These are phyloP conservation scores for Fusarium paranaense DNA, from an alignment of 2,329 filamentous ascomycete species.

Conservation along the genomic window DNA sequence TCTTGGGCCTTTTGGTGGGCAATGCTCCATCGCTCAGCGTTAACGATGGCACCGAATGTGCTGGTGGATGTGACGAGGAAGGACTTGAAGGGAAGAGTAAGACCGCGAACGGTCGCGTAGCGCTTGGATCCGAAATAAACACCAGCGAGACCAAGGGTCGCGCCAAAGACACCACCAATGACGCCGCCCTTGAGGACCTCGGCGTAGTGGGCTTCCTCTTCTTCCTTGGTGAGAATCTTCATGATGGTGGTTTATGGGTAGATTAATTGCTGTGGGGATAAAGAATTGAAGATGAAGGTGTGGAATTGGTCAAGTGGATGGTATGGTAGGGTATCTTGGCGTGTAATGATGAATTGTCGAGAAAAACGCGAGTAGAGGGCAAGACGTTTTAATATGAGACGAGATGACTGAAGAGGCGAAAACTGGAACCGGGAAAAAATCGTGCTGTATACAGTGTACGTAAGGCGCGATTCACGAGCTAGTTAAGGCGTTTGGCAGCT, in stretches of 20 bases:
- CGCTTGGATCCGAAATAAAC: neutral
- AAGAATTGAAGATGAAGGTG: neutral
- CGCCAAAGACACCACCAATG: constrained; percentile 76
- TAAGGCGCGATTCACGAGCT: neutral
- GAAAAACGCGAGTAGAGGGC: neutral
- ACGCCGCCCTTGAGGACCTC: constrained; percentile 82
- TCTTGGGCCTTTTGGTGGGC: constrained; percentile 77
- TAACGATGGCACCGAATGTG: constrained; percentile 88
- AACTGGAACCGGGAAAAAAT: neutral
- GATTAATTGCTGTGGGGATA: neutral
- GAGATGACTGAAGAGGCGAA: neutral
- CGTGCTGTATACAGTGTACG: neutral
- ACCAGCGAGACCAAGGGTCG: constrained; percentile 71
- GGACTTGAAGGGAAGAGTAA: constrained; percentile 78
- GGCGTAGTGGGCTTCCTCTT: constrained; percentile 87
- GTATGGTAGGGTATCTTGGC: neutral
- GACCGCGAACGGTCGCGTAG: neutral
- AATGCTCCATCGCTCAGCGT: constrained; percentile 77
- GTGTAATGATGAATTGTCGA: neutral
- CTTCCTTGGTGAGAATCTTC: constrained; percentile 95
- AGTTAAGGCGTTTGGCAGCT: neutral
- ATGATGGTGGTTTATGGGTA: constrained; percentile 60
- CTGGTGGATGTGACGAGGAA: constrained; percentile 86
- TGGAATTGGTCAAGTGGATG: neutral
- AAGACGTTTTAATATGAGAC: neutral